Evolutionary conservation across 441 rosid genomes (phyloP).

Genomic region (Daphne laureola): DNA sequence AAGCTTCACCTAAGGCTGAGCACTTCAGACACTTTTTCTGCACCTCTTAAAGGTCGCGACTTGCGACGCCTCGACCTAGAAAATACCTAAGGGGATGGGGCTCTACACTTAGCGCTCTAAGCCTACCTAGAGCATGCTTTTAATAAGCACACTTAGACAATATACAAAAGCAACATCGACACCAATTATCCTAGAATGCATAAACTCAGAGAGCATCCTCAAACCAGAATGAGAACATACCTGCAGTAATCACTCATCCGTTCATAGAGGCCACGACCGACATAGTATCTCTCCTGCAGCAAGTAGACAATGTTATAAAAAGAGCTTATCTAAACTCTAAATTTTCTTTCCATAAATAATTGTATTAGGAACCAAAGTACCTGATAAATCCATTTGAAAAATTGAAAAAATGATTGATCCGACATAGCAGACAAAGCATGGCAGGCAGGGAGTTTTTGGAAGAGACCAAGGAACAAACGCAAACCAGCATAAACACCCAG

Average conservation of each 20-base stretch:
- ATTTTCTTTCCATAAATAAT: background rate
- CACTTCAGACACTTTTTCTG: too few species aligned
- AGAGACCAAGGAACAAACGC: constrained; percentile 60
- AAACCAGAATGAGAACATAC: constrained; percentile 28
- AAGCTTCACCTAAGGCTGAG: too few species aligned
- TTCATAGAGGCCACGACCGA: constrained; percentile 98
- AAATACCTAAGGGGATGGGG: too few species aligned
- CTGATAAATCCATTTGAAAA: constrained; percentile 99
- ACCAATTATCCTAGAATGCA: too few species aligned
- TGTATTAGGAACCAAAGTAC: constrained; percentile 27
- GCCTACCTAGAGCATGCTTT: too few species aligned
- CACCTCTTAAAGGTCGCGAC: too few species aligned
- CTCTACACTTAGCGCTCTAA: too few species aligned
- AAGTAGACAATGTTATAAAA: constrained; percentile 11
- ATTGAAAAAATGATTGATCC: constrained; percentile 94
- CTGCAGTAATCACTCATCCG: constrained; percentile 85
- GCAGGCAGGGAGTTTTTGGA: constrained; percentile 82
- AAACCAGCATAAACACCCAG: constrained; percentile 83
- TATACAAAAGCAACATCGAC: too few species aligned
- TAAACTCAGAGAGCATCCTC: too few species aligned
- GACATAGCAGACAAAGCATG: constrained; percentile 86
- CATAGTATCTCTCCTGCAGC: constrained; percentile 93
- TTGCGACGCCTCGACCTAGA: too few species aligned
- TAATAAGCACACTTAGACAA: too few species aligned
- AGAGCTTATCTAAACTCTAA: background rate